These are phyloP conservation scores for Mortierella sp. DNA, from an alignment of 371 early-diverging fungal species.

Conservation along the genomic window DNA sequence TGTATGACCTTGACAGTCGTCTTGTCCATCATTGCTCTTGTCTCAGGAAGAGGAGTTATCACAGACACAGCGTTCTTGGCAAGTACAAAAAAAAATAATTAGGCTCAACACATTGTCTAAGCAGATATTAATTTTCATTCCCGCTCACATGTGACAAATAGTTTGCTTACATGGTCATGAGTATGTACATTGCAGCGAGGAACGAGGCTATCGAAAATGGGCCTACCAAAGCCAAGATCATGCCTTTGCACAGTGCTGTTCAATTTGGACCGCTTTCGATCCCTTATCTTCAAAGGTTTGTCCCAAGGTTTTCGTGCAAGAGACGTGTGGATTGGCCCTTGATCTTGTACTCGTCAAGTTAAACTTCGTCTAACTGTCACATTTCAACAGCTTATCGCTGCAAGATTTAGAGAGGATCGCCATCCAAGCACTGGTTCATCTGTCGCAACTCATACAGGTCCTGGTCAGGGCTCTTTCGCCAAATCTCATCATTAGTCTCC, in stretches of 20 bases:
- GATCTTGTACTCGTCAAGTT: background rate
- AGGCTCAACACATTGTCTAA: background rate
- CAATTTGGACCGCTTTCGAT: slow-evolving; percentile 46
- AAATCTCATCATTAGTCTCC: slow-evolving; percentile 47
- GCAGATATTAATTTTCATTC: background rate
- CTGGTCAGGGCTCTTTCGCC: slow-evolving; percentile 42
- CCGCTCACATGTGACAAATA: slow-evolving; percentile 7
- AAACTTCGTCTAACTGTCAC: background rate
- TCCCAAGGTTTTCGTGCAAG: background rate
- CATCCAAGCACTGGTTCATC: slow-evolving; percentile 45
- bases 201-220: slow-evolving; percentile 50
- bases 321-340: background rate
- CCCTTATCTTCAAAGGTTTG: slow-evolving; percentile 52
- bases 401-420: slow-evolving; percentile 37
- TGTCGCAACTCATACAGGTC: slow-evolving; percentile 40
- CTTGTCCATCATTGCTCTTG: slow-evolving; percentile 47
- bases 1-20: slow-evolving; percentile 52
- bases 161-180: slow-evolving; percentile 58
- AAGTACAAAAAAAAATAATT: background rate
- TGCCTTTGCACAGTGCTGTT: slow-evolving; percentile 50
- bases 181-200: slow-evolving; percentile 56
- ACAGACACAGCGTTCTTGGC: slow-evolving; percentile 52
- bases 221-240: slow-evolving; percentile 36
- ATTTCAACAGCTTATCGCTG: slow-evolving; percentile 27
- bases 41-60: slow-evolving; percentile 42